A percentile compares a stretch with the other conserved stretches of the same genome.
Evolutionary conservation across 2,329 filamentous ascomycete genomes (phyloP).

Genomic region (Paecilomyces variotii): DNA sequence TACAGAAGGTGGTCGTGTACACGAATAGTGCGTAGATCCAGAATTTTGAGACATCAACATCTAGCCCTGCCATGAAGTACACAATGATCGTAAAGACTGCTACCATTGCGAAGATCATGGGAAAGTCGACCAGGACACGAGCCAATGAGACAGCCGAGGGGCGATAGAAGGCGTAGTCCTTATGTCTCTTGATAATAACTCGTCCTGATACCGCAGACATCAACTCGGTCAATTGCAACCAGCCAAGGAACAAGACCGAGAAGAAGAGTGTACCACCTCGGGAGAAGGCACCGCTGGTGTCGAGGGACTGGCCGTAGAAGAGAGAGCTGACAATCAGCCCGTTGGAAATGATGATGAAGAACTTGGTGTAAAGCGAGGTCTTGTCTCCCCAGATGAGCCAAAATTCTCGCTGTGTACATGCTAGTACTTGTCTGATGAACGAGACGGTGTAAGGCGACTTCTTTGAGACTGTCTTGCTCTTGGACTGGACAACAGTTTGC

Average conservation of each 20-base stretch:
- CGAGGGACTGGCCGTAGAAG: conserved; percentile 60
- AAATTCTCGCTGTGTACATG: conserved; percentile 60
- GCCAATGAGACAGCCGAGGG: conserved; percentile 57
- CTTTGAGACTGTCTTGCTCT: conserved; percentile 60
- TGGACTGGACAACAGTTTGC: conserved; percentile 52
- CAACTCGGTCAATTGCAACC: conserved; percentile 69
- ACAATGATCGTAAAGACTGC: conserved; percentile 55
- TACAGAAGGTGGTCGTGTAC: conserved; percentile 53
- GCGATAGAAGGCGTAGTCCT: conserved; percentile 62
- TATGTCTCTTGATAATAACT: conserved; percentile 59
- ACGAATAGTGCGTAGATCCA: conserved; percentile 60
- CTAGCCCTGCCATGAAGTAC: conserved; percentile 57
- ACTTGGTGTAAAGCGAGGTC: conserved; percentile 67
- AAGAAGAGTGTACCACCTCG: conserved; percentile 59
- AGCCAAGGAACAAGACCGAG: conserved; percentile 57
- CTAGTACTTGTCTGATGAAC: conserved; percentile 58
- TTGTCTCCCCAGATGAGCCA: conserved; percentile 72
- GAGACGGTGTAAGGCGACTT: conserved; percentile 71
- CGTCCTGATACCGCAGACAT: conserved; percentile 69
- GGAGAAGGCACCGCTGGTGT: conserved; percentile 55
- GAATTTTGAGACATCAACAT: conserved; percentile 54
- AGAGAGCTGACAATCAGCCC: conserved; percentile 68
- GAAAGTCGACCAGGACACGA: conserved; percentile 56
- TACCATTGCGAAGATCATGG: conserved; percentile 51
- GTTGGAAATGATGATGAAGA: conserved; percentile 69